Base-by-base conservation (phyloP, 495 filamentous ascomycete species). In the Penicillium lividum region DNA sequence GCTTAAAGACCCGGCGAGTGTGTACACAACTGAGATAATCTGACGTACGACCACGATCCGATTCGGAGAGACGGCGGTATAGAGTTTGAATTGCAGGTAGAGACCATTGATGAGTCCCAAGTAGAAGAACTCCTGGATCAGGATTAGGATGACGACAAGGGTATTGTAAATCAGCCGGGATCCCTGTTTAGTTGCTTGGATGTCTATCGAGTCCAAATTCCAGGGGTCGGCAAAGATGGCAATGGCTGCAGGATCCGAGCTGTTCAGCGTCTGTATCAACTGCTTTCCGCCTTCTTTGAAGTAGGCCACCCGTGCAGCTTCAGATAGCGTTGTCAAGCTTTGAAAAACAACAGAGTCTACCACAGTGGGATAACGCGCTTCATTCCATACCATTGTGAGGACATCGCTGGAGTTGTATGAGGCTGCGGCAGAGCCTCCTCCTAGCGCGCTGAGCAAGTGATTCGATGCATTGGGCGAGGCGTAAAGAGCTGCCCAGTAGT, bases 61-160 rank as follows among this genome's bases (percentile, higher is more conserved):
- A 47, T 64, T 66, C 0, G 77, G 69, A 11, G 62, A 46, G 13
- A 80, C 45, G 7, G 58, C 57, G 7, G 62, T 51, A 62, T 78
- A 80, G 31, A 83, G 64, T 11, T 78, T 74, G 65, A 79, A 79
- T 48, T 73, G 63, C 5, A 34, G 61, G 53, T 75, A 77, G 3
- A 84, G 63, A 11, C 72, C 74, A 45, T 76, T 75, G 56, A 74
- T 53, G 61, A 53, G 72, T 48, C 57, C 74, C 3, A 84, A 66
- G 59, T 72, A 84, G 70, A 83, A 83, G 67, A 84, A 84, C 53
- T 82, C 74, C 51, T 82, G 79, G 57, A 83, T 79, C 15, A 83
- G 11, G 30, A 73, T 69, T 3, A 80, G 61, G 55, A 83, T 75
- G 25, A 83, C 75, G 16, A 74, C 69, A 4, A 83, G 54, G 0